Percentiles rank a stretch among this genome's conserved stretches.
These are phyloP conservation scores for Amesomyces nigricolor DNA, from an alignment of 2,329 filamentous ascomycete genomes.

Conservation along the genomic window DNA sequence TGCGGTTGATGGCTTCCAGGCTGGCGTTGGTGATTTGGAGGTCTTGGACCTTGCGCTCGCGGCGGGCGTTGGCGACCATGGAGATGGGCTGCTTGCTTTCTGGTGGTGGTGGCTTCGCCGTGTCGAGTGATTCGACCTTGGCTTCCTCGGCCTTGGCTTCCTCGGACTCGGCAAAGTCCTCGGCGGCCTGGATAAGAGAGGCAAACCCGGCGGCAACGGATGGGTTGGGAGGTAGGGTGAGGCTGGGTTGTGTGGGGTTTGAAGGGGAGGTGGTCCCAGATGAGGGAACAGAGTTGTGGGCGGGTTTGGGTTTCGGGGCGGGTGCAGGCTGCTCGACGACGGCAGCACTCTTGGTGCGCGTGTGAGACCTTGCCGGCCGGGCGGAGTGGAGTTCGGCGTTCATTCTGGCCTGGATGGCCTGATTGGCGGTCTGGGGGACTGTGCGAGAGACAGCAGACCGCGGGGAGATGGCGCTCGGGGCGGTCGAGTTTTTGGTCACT, in stretches of 20 bases:
- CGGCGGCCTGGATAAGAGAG: slow-evolving; percentile 51
- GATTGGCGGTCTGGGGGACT: slow-evolving; percentile 14
- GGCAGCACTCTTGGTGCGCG: slow-evolving; percentile 34
- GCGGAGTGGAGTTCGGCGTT: slow-evolving; percentile 37
- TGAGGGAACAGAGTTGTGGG: slow-evolving; percentile 29
- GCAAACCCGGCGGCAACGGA: slow-evolving; percentile 38
- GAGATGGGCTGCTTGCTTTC: slow-evolving; percentile 60
- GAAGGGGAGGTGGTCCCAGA: slow-evolving; percentile 37
- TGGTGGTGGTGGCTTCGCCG: slow-evolving; percentile 50
- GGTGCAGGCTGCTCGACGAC: slow-evolving; percentile 33
- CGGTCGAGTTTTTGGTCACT: slow-evolving; percentile 7
- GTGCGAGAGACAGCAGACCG: slow-evolving; percentile 24
- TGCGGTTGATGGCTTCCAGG: slow-evolving; percentile 88
- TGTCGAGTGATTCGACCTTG: slow-evolving; percentile 34
- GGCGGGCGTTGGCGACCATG: slow-evolving; percentile 77
- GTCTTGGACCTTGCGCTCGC: slow-evolving; percentile 92
- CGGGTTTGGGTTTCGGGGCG: slow-evolving; percentile 34
- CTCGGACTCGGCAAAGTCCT: slow-evolving; percentile 41
- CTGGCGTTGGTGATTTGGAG: slow-evolving; percentile 96
- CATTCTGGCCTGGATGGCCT: slow-evolving; percentile 36
- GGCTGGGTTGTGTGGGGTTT: slow-evolving; percentile 30
- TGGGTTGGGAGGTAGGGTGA: slow-evolving; percentile 29
- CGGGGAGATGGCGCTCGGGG: slow-evolving; percentile 11
- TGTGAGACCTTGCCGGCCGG: slow-evolving; percentile 27
- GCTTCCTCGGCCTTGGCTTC: slow-evolving; percentile 29